Evolutionary conservation across 2,329 filamentous ascomycete genomes (phyloP).

Genomic region (Ophiocordyceps camponoti-floridani): DNA sequence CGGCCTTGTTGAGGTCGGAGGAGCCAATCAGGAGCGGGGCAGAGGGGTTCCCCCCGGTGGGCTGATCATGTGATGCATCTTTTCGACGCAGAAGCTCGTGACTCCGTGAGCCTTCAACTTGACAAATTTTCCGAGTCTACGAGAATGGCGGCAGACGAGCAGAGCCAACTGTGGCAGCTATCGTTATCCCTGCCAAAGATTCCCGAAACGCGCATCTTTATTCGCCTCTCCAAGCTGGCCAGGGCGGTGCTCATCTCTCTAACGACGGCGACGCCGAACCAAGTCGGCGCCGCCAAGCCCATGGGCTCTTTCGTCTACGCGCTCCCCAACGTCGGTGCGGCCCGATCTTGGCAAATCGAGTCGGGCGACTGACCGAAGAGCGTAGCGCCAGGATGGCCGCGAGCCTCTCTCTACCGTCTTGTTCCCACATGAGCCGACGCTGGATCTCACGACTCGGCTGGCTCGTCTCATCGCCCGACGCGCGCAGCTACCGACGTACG

Average conservation of each 20-base stretch:
- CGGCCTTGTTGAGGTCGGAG: no score
- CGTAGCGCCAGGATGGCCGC: constrained; percentile 30
- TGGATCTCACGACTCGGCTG: constrained; percentile 75
- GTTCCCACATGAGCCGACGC: constrained; percentile 53
- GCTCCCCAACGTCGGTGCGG: constrained; percentile 54
- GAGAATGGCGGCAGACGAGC: background rate
- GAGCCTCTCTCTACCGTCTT: constrained; percentile 63
- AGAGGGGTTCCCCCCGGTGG: no score
- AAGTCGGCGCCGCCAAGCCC: constrained; percentile 28
- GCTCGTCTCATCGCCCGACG: constrained; percentile 69
- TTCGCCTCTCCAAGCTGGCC: constrained; percentile 38
- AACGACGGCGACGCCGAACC: constrained; percentile 36
- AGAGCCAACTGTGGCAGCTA: constrained; percentile 11
- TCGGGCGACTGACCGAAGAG: background rate
- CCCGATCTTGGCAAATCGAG: background rate
- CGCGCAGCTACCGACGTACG: constrained; percentile 62
- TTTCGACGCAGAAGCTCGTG: background rate
- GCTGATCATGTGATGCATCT: no score
- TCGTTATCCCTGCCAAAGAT: constrained; percentile 43
- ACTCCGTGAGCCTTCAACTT: no score
- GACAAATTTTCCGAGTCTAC: background rate
- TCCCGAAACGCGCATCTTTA: constrained; percentile 40
- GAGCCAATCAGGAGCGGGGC: no score
- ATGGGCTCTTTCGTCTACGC: constrained; percentile 91
- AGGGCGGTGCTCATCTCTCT: constrained; percentile 43